Conservation (phyloP, 2,329 filamentous ascomycete species). For the Colletotrichum simmondsii region DNA sequence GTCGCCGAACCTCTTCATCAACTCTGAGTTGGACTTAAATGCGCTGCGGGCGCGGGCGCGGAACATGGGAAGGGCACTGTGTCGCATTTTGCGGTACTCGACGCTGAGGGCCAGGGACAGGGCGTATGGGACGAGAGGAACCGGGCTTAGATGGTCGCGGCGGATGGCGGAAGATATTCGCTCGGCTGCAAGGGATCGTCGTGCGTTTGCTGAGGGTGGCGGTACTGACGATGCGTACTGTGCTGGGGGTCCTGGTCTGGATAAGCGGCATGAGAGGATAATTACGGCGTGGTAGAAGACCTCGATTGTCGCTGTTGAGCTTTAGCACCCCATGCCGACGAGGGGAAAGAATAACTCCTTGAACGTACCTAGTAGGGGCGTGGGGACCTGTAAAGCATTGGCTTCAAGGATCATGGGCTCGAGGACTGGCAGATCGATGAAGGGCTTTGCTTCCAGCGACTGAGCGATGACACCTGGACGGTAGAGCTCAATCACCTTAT, state of each 20-base stretch:
- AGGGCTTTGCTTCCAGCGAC: constrained; percentile 49
- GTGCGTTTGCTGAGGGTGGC: constrained; percentile 62
- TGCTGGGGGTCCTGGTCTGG: constrained; percentile 51
- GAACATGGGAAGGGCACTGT: constrained; percentile 69
- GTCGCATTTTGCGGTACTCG: constrained; percentile 72
- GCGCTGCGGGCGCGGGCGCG: constrained; percentile 63
- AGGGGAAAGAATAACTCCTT: background rate
- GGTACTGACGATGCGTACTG: constrained; percentile 54
- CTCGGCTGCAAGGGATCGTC: constrained; percentile 67
- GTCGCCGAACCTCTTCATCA: constrained; percentile 63
- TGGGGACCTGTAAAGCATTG: constrained; percentile 60
- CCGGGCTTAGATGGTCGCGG: constrained; percentile 61
- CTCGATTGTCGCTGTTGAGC: constrained; percentile 64
- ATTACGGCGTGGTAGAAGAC: constrained; percentile 73
- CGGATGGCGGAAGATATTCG: constrained; percentile 66
- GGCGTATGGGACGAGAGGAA: constrained; percentile 71
- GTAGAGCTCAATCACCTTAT: constrained; percentile 70
- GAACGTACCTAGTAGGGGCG: constrained; percentile 59
- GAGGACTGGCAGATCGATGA: constrained; percentile 66
- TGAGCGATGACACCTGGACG: constrained; percentile 53
- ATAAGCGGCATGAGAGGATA: constrained; percentile 69
- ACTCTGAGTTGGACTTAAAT: constrained; percentile 65
- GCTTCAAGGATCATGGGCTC: constrained; percentile 68
- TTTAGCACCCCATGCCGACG: constrained; percentile 34
- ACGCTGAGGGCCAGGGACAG: constrained; percentile 71